Evolutionary conservation across 345 rosid genomes (phyloP).

Genomic region (Eucalyptus camaldulensis): DNA sequence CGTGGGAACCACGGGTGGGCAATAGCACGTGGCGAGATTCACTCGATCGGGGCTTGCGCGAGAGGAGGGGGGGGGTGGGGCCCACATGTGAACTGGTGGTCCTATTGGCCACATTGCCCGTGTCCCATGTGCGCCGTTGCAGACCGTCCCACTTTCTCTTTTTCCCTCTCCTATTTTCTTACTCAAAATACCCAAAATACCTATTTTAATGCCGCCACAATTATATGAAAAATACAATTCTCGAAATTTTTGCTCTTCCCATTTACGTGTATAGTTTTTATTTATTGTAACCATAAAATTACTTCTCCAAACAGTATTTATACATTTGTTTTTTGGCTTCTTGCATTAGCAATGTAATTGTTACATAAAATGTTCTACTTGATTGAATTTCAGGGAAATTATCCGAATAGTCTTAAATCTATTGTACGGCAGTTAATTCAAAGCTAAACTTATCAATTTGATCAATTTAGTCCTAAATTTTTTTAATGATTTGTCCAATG

Average conservation of each 20-base stretch:
- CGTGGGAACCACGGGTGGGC: background rate
- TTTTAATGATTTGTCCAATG: too few relatives aligned
- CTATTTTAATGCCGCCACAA: background rate
- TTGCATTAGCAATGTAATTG: background rate
- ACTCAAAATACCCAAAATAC: background rate
- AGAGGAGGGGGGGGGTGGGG: background rate
- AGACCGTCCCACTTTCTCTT: background rate
- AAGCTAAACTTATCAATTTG: accelerated
- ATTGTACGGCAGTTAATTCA: accelerated
- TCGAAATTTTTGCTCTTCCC: background rate
- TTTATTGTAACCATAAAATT: background rate
- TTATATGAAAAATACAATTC: background rate
- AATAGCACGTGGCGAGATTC: background rate
- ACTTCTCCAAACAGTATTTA: background rate
- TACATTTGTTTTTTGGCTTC: background rate
- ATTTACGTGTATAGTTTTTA: background rate
- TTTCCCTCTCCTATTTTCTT: background rate
- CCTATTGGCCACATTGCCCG: background rate
- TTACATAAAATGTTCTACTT: background rate
- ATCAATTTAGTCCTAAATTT: accelerated
- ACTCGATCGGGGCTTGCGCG: background rate
- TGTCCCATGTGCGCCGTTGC: background rate
- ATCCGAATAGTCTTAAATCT: accelerated
- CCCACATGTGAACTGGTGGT: background rate
- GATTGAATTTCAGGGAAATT: background rate